phyloP scores from a whole-genome alignment of 2,329 filamentous ascomycete genomes.

The Phialocephala sp. region DNA sequence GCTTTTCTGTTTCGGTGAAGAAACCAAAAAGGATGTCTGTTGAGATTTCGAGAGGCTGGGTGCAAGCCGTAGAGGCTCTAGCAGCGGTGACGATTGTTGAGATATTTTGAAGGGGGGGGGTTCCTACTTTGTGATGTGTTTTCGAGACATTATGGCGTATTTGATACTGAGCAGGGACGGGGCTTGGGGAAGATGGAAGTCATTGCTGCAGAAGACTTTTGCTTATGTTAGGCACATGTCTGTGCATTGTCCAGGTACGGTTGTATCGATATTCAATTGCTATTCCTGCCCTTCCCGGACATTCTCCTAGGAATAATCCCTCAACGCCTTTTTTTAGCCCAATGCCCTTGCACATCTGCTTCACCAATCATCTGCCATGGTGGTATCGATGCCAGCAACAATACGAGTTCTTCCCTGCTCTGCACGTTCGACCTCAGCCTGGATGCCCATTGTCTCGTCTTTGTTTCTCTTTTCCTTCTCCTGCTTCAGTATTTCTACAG shows the following conservation, averaged over 20 bases:
- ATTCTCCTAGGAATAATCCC: not conserved
- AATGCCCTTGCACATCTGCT: not conserved
- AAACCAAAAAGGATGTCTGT: not conserved
- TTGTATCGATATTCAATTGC: no score
- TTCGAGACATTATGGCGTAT: not conserved
- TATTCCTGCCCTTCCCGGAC: no score
- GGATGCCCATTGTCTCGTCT: not conserved
- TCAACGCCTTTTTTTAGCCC: not conserved
- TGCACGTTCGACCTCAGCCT: not conserved
- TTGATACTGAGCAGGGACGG: no score
- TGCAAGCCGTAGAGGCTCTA: not conserved
- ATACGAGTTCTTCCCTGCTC: not conserved
- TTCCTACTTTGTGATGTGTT: not conserved
- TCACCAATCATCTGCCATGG: slow-evolving; percentile 1
- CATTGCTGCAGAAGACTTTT: no score
- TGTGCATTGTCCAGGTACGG: no score
- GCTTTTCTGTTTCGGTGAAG: not conserved
- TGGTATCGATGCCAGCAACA: not conserved
- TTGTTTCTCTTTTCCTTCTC: slow-evolving; percentile 9
- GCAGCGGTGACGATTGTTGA: not conserved
- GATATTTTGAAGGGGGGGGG: not conserved
- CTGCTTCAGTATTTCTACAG: slow-evolving; percentile 46
- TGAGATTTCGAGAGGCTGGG: not conserved
- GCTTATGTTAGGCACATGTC: no score
- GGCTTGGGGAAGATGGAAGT: not conserved